A percentile compares a stretch with the other conserved stretches of the same genome.
phyloP scores from a whole-genome alignment of 192 early-diverging fungal genomes.

The Haplosporangium gracile region DNA sequence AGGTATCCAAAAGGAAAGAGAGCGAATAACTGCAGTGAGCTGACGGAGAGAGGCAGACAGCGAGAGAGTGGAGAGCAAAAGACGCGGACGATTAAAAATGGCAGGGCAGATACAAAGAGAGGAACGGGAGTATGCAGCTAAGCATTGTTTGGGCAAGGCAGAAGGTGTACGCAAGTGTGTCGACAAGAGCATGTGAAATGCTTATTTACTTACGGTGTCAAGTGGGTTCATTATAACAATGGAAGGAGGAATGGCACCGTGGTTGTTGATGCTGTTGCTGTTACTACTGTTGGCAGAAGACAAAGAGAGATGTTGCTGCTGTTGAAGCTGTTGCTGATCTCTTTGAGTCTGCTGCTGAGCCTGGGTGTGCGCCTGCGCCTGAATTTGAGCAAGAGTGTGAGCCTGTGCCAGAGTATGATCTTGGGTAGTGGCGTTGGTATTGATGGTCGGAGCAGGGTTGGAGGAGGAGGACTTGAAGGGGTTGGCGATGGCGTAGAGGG shows the following conservation, averaged over 20 bases:
- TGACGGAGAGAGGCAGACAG: background rate
- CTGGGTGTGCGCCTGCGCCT: background rate
- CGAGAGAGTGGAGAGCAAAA: background rate
- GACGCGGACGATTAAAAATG: constrained; percentile 5
- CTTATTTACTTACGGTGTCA: constrained; percentile 9
- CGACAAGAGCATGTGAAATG: background rate
- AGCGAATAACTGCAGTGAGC: background rate
- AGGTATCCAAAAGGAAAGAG: constrained; percentile 1
- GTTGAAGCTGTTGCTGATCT: constrained; percentile 16
- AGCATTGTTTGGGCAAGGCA: background rate
- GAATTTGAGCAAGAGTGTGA: background rate
- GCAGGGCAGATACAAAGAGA: background rate
- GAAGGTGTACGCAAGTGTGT: background rate
- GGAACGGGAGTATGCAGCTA: background rate
- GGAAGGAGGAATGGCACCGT: constrained; percentile 16
- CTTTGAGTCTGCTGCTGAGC: background rate
- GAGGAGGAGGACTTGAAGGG: background rate
- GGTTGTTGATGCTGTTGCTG: constrained; percentile 17
- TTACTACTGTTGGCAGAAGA: constrained; percentile 1
- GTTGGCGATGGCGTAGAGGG: background rate
- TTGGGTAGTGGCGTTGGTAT: background rate
- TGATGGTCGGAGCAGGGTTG: background rate
- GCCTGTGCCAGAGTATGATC: background rate
- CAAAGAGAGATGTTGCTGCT: constrained; percentile 3
- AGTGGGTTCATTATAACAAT: constrained; percentile 27